phyloP scores from a whole-genome alignment of 768 basidiomycete genomes.

The Rhizopogon vinicolor region DNA sequence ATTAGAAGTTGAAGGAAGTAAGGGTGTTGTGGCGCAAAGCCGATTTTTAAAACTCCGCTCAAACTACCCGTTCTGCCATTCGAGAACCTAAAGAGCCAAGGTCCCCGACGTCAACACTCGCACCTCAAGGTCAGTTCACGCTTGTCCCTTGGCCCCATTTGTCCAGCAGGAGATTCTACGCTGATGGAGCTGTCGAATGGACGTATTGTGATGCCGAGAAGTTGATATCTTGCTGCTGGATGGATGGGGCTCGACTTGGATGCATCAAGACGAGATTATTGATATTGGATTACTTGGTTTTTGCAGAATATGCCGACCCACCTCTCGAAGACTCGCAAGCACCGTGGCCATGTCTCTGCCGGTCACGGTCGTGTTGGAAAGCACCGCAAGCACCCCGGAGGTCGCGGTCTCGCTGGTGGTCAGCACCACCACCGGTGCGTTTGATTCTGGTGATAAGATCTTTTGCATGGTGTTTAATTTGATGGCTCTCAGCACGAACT shows the following conservation, averaged over 20 bases:
- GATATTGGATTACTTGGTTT: constrained; percentile 13
- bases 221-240: constrained; percentile 43
- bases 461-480: neutral
- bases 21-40: constrained; percentile 13
- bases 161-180: constrained; percentile 12
- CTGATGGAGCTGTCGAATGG: constrained; percentile 9
- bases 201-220: constrained; percentile 12
- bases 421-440: constrained; percentile 96
- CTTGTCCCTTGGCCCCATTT: constrained; percentile 15
- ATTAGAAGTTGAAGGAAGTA: constrained; percentile 15
- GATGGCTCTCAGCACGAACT: constrained; percentile 69
- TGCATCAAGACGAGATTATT: constrained; percentile 20
- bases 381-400: constrained; percentile 99
- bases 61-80: constrained; percentile 3
- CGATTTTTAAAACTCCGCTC: constrained; percentile 22
- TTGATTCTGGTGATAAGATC: neutral
- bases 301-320: constrained; percentile 85
- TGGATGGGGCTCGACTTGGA: constrained; percentile 36
- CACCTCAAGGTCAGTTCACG: constrained; percentile 66
- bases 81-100: constrained; percentile 6
- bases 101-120: constrained; percentile 40
- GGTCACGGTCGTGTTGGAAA: constrained; percentile 99
- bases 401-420: constrained; percentile 99
- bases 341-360: constrained; percentile 98
- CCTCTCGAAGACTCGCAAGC: constrained; percentile 97